A percentile compares a stretch with the other conserved stretches of the same genome.
Conservation (phyloP, 306 rosid genomes). For the Castanea sativa region DNA sequence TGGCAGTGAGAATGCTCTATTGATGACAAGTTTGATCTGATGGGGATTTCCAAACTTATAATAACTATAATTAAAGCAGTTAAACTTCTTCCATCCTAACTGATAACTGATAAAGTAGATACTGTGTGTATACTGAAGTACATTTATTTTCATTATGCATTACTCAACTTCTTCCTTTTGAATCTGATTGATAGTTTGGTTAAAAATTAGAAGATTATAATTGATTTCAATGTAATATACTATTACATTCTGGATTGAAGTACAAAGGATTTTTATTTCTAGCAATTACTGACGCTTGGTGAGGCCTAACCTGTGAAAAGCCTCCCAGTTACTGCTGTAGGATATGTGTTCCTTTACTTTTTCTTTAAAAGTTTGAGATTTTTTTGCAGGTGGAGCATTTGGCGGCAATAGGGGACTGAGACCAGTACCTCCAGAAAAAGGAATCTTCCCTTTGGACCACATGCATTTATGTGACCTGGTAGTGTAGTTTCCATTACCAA, state of each 20-base stretch:
- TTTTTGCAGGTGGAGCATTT: slow-evolving; percentile 81
- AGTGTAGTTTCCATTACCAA: slow-evolving; percentile 1
- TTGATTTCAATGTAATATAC: neutral
- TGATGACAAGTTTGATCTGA: neutral
- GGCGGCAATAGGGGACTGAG: slow-evolving; percentile 93
- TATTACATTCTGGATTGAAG: neutral
- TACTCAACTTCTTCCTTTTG: neutral
- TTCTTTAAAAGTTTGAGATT: neutral
- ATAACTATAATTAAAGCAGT: neutral
- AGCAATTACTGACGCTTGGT: neutral
- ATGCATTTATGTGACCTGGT: slow-evolving; percentile 94
- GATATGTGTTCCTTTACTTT: neutral
- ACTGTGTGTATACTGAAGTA: neutral
- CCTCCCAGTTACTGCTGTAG: neutral
- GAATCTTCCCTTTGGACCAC: slow-evolving; percentile 91
- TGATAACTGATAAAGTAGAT: neutral
- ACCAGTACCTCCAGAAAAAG: slow-evolving; percentile 96
- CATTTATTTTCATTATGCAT: neutral
- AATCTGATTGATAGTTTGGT: neutral
- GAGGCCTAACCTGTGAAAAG: neutral
- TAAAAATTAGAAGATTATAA: neutral
- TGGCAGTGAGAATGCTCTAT: neutral
- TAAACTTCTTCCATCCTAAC: neutral
- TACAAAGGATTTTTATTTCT: neutral
- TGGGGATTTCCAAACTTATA: neutral